These are phyloP conservation scores for Penicillium diatomitis DNA, from an alignment of 495 filamentous ascomycete genomes.

Conservation along the genomic window DNA sequence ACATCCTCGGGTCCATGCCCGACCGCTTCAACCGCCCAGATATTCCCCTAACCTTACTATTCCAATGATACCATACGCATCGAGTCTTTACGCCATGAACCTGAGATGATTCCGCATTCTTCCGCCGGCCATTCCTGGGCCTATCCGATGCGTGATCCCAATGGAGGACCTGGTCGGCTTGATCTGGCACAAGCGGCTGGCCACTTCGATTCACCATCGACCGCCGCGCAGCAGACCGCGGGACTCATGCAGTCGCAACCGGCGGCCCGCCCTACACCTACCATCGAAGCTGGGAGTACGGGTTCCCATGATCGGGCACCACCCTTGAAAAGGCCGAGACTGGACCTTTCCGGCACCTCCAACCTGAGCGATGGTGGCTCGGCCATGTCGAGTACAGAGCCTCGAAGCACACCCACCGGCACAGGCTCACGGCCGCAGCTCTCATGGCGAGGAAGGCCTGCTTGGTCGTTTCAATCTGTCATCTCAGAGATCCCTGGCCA, in stretches of 20 bases:
- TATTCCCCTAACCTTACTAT: slow-evolving; percentile 1
- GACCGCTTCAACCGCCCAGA: background rate
- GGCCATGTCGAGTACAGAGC: slow-evolving; percentile 18
- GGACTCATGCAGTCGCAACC: background rate
- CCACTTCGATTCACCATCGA: slow-evolving; percentile 20
- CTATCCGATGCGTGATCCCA: slow-evolving; percentile 28
- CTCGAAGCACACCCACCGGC: slow-evolving; percentile 23
- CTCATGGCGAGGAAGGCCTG: slow-evolving; percentile 35
- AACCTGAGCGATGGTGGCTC: slow-evolving; percentile 15
- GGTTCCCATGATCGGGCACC: slow-evolving; percentile 33
- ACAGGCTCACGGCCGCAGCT: slow-evolving; percentile 21
- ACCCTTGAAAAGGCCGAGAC: slow-evolving; percentile 29
- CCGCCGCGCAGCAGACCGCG: slow-evolving; percentile 17
- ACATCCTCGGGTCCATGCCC: background rate
- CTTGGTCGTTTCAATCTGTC: slow-evolving; percentile 38
- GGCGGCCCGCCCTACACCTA: background rate
- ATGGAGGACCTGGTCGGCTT: slow-evolving; percentile 26
- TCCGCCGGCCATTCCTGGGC: slow-evolving; percentile 39
- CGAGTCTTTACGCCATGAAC: slow-evolving; percentile 32
- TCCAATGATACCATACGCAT: slow-evolving; percentile 6
- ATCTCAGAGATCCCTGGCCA: slow-evolving; percentile 29
- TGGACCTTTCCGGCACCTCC: slow-evolving; percentile 24
- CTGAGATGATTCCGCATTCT: slow-evolving; percentile 40
- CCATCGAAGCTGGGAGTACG: slow-evolving; percentile 5
- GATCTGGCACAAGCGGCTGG: slow-evolving; percentile 19